phyloP scores from a whole-genome alignment of 75 land plant species.

The Cupressus sempervirens region DNA sequence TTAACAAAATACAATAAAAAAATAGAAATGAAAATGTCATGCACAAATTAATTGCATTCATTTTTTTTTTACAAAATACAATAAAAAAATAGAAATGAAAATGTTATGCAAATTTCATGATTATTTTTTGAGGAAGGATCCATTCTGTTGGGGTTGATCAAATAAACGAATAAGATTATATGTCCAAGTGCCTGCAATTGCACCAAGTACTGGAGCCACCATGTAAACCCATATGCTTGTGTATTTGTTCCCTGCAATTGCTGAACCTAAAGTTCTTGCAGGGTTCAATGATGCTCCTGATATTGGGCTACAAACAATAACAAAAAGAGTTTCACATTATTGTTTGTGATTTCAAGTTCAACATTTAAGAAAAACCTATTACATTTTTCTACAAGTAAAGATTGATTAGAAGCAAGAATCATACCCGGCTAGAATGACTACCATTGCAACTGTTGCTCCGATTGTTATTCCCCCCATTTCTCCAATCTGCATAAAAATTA shows the following conservation, averaged over 20 bases:
- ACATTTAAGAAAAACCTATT: neutral
- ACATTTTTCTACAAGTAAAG: neutral
- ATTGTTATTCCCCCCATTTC: neutral
- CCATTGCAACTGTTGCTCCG: neutral
- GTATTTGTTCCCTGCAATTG: constrained; percentile 51
- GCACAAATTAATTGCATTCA: too few species aligned
- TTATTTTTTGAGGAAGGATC: too few species aligned
- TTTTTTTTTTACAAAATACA: too few species aligned
- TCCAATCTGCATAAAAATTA: neutral
- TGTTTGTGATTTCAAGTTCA: neutral
- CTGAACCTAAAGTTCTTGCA: constrained; percentile 72
- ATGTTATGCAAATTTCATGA: too few species aligned
- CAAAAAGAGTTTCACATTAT: neutral
- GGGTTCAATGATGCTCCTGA: constrained; percentile 94
- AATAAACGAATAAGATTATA: constrained; percentile 43
- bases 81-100: too few species aligned
- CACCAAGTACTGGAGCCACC: constrained; percentile 50
- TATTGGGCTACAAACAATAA: constrained; percentile 36
- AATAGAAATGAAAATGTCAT: too few species aligned
- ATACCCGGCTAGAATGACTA: neutral
- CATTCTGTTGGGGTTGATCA: neutral
- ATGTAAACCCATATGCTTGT: constrained; percentile 68
- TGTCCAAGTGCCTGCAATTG: constrained; percentile 58
- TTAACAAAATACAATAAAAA: too few species aligned
- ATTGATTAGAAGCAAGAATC: neutral